Percentiles rank a stretch among this genome's conserved stretches.
phyloP scores from a whole-genome alignment of 2,329 filamentous ascomycete species.

The Amauroascus niger region DNA sequence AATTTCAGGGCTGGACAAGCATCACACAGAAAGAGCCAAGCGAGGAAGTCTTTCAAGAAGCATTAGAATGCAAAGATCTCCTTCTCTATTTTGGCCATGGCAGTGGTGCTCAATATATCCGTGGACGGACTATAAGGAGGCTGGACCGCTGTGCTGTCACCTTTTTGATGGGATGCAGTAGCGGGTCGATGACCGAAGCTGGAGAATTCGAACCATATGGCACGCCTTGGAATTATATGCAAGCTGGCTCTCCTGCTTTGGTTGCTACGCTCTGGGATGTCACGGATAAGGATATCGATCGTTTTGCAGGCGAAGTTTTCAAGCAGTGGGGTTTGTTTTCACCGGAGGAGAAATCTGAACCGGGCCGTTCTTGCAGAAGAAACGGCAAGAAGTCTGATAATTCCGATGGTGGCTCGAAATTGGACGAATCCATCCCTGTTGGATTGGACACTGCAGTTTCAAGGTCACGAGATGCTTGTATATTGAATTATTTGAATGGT shows the following conservation, averaged over 20 bases:
- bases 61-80: constrained; percentile 57
- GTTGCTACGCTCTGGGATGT: constrained; percentile 96
- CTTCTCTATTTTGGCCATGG: constrained; percentile 95
- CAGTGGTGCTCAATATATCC: constrained; percentile 87
- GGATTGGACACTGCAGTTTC: constrained; percentile 63
- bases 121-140: constrained; percentile 68
- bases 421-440: neutral
- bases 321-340: constrained; percentile 73
- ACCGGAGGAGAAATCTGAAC: constrained; percentile 21
- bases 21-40: constrained; percentile 60
- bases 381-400: neutral
- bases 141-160: constrained; percentile 70
- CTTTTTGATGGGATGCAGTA: constrained; percentile 90
- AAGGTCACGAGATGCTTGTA: constrained; percentile 65
- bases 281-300: constrained; percentile 93
- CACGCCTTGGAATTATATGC: constrained; percentile 82
- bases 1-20: constrained; percentile 51
- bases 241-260: constrained; percentile 75
- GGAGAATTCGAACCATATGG: constrained; percentile 88
- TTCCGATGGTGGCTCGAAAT: neutral
- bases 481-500: constrained; percentile 82
- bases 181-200: constrained; percentile 65
- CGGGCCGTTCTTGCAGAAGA: neutral
- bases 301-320: constrained; percentile 69
- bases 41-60: constrained; percentile 65